Evolutionary conservation across 2,329 filamentous ascomycete genomes (phyloP).

Genomic region (Teratosphaeria zuluensis): DNA sequence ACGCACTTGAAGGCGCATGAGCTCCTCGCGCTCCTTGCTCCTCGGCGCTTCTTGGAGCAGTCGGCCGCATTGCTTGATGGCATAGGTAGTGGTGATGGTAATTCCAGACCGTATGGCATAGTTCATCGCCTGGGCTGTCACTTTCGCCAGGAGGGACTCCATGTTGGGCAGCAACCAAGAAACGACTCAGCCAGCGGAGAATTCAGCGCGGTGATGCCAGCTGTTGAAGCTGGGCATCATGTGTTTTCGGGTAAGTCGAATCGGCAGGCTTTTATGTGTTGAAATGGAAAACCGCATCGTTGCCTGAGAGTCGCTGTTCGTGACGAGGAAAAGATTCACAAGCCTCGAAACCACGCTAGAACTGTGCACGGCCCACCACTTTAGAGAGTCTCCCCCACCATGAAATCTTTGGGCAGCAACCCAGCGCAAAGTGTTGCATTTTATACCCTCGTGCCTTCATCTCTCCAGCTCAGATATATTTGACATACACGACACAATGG

Average conservation of each 20-base stretch:
- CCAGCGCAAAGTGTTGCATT: background rate
- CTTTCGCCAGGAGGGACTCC: constrained; percentile 59
- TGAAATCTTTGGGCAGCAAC: background rate
- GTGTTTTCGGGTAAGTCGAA: background rate
- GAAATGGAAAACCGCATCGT: background rate
- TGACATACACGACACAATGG: background rate
- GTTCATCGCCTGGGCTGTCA: constrained; percentile 75
- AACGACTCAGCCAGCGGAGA: background rate
- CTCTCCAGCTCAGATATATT: background rate
- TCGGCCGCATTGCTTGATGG: constrained; percentile 70
- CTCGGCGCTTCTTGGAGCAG: constrained; percentile 68
- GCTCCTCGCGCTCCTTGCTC: constrained; percentile 57
- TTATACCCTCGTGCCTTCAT: background rate
- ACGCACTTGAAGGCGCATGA: constrained; percentile 60
- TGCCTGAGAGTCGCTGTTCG: background rate
- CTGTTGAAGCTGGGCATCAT: background rate
- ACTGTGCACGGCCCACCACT: background rate
- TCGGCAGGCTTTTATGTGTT: background rate
- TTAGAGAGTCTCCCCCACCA: background rate
- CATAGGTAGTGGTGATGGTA: constrained; percentile 73
- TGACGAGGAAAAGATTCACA: background rate
- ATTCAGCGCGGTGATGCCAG: background rate
- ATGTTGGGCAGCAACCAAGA: constrained; percentile 35
- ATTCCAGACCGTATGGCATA: constrained; percentile 86
- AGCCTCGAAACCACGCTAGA: background rate